phyloP scores from a whole-genome alignment of 140 eudicot species.

The Oenanthe javanica region DNA sequence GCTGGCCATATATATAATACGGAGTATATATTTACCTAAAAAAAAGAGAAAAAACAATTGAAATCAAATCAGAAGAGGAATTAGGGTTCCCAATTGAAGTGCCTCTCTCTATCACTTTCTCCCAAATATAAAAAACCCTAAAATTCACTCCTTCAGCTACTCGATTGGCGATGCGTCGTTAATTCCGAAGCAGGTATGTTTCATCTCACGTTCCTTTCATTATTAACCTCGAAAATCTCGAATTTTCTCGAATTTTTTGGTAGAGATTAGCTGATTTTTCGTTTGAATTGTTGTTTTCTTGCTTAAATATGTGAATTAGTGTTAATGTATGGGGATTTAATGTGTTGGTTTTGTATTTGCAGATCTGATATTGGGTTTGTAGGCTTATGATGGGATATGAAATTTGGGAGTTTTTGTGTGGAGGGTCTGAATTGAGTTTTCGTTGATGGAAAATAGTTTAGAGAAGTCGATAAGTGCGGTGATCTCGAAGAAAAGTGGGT shows the following conservation, averaged over 20 bases:
- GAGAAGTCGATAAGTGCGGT: conserved; percentile 35
- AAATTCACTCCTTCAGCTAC: background rate
- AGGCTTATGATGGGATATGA: conserved; percentile 46
- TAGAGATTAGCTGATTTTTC: conserved; percentile 9
- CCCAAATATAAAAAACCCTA: background rate
- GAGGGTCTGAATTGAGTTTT: background rate
- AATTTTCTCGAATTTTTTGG: background rate
- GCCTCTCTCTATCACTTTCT: conserved; percentile 4
- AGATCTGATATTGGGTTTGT: conserved; percentile 62
- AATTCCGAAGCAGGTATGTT: background rate
- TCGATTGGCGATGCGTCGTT: background rate
- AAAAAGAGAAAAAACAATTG: background rate
- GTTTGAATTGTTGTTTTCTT: conserved; percentile 1
- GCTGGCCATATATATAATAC: too few relatives aligned
- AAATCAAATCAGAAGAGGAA: conserved; percentile 1
- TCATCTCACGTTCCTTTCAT: background rate
- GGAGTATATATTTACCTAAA: too few relatives aligned
- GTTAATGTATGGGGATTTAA: conserved; percentile 17
- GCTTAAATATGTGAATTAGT: conserved; percentile 6
- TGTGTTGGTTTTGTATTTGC: conserved; percentile 29
- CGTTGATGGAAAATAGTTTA: conserved; percentile 70
- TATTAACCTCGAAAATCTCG: background rate
- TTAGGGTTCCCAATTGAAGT: conserved; percentile 4
- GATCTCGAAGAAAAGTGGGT: conserved; percentile 34
- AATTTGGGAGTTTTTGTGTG: conserved; percentile 26